These are phyloP conservation scores for Scheffersomyces illinoinensis DNA, from an alignment of 1,139 yeast genomes.

Conservation along the genomic window DNA sequence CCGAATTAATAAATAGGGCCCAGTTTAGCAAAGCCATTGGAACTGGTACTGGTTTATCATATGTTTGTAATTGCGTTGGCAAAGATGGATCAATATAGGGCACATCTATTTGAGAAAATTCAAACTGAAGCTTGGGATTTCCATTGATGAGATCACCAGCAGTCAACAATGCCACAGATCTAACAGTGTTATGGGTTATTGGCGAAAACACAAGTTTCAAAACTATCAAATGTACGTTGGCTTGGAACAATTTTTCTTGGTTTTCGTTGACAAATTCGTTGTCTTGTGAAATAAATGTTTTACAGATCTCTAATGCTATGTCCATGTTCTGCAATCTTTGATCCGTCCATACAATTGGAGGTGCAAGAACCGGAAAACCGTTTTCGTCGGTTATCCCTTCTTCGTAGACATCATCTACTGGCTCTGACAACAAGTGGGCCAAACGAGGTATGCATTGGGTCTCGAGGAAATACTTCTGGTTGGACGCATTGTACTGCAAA, in stretches of 20 bases:
- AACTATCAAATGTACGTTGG: slow-evolving; percentile 66
- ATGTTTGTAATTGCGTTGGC: slow-evolving; percentile 46
- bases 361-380: slow-evolving; percentile 8
- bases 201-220: slow-evolving; percentile 71
- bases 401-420: slow-evolving; percentile 42
- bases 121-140: slow-evolving; percentile 62
- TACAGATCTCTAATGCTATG: slow-evolving; percentile 70
- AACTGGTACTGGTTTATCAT: slow-evolving; percentile 55
- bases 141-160: slow-evolving; percentile 75
- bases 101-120: slow-evolving; percentile 81
- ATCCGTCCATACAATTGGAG: slow-evolving; percentile 65
- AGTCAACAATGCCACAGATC: slow-evolving; percentile 68
- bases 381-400: slow-evolving; percentile 10
- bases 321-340: slow-evolving; percentile 69
- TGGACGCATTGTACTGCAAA: slow-evolving; percentile 80
- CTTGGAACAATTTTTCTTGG: slow-evolving; percentile 61
- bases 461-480: slow-evolving; percentile 86
- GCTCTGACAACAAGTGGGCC: slow-evolving; percentile 62
- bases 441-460: slow-evolving; percentile 74
- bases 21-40: slow-evolving; percentile 76
- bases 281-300: slow-evolving; percentile 73
- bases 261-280: slow-evolving; percentile 62
- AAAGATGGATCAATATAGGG: slow-evolving; percentile 88
- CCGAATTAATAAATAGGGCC: slow-evolving; percentile 77
- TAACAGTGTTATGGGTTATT: slow-evolving; percentile 58